Conservation (phyloP, 1,139 yeast genomes). For the Ogataea hybrid region DNA sequence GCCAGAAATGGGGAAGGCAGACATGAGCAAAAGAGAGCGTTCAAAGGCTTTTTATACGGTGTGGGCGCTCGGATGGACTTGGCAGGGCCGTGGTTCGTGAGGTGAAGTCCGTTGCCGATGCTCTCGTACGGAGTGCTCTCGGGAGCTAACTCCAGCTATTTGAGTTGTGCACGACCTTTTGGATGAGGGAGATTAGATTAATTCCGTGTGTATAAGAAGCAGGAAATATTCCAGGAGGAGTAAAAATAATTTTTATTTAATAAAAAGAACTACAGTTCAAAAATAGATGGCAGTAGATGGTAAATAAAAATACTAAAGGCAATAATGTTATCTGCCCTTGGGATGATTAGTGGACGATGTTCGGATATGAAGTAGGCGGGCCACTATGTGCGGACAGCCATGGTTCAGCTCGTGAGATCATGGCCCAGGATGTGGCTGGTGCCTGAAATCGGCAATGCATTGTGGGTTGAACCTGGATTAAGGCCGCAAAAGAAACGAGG, state of each 20-base stretch:
- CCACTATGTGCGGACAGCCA: neutral
- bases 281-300: too few relatives aligned
- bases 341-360: neutral
- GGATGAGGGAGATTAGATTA: neutral
- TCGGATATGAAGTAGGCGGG: neutral
- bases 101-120: neutral
- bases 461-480: too few relatives aligned
- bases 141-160: neutral
- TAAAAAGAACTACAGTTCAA: too few relatives aligned
- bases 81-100: too few relatives aligned
- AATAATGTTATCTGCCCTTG: too few relatives aligned
- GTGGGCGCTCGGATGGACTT: neutral
- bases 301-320: too few relatives aligned
- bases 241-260: too few relatives aligned
- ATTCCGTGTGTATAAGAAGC: too few relatives aligned
- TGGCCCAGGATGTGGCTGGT: neutral
- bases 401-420: neutral
- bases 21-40: conserved; percentile 13
- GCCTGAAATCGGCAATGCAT: neutral
- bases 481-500: neutral
- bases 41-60: neutral
- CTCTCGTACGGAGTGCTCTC: neutral
- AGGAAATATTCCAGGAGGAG: too few relatives aligned
- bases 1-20: conserved; percentile 10
- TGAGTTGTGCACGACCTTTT: neutral